A percentile compares a stretch with the other conserved stretches of the same genome.
Conservation (phyloP, 345 rosid species). For the Aquilaria sinensis region DNA sequence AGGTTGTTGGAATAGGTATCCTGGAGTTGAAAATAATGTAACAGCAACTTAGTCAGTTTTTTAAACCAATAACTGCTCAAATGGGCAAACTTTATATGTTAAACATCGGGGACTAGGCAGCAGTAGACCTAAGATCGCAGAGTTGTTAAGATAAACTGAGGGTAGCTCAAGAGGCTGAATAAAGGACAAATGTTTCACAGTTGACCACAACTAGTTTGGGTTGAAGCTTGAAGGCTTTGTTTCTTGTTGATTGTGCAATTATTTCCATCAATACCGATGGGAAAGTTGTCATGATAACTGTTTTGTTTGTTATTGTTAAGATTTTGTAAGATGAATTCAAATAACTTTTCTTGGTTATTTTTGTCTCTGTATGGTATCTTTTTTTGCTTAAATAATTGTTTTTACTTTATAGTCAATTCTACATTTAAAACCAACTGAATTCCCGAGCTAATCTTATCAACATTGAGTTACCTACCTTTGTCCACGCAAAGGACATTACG, state of each 20-base stretch:
- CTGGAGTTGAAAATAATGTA: too few species aligned
- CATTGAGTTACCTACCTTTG: neutral
- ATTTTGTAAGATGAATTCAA: neutral
- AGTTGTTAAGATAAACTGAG: too few species aligned
- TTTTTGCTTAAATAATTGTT: neutral
- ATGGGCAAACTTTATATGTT: too few species aligned
- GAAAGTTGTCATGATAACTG: neutral
- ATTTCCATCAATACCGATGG: neutral
- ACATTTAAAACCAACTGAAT: neutral
- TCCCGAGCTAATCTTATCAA: neutral
- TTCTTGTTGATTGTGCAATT: neutral
- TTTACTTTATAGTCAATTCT: conserved; percentile 1
- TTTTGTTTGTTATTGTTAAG: neutral
- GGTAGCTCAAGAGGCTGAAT: neutral
- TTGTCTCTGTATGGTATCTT: neutral
- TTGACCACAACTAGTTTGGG: neutral
- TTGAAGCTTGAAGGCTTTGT: neutral
- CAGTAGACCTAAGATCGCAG: too few species aligned
- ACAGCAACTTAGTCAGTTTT: too few species aligned
- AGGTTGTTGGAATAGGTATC: too few species aligned
- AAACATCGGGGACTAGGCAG: too few species aligned
- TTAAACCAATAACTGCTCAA: too few species aligned
- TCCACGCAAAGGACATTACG: neutral
- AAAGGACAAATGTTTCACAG: neutral
- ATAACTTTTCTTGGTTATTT: neutral